Evolutionary conservation across 495 filamentous ascomycete genomes (phyloP).

Genomic region (Aspergillus sclerotioniger): DNA sequence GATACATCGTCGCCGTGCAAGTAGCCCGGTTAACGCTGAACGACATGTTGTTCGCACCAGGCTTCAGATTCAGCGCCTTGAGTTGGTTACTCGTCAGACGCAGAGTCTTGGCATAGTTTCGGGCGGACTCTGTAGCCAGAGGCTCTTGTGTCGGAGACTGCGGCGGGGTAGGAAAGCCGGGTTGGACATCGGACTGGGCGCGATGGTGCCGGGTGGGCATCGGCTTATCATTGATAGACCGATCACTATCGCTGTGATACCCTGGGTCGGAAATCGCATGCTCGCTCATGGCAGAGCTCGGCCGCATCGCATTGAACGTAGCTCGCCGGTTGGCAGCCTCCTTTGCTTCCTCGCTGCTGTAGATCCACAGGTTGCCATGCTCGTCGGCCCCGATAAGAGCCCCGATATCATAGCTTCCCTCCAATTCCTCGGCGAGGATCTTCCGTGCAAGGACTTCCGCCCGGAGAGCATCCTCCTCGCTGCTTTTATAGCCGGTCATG

Average conservation of each 20-base stretch:
- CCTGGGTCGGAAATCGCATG: slow-evolving; percentile 90
- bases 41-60: slow-evolving; percentile 84
- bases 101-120: slow-evolving; percentile 94
- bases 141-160: slow-evolving; percentile 64
- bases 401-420: slow-evolving; percentile 94
- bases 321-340: slow-evolving; percentile 61
- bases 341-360: slow-evolving; percentile 95
- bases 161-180: slow-evolving; percentile 71
- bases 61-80: slow-evolving; percentile 78
- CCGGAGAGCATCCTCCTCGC: slow-evolving; percentile 83
- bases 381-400: slow-evolving; percentile 93
- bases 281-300: slow-evolving; percentile 59
- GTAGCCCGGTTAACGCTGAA: slow-evolving; percentile 95
- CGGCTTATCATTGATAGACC: slow-evolving; percentile 35
- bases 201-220: slow-evolving; percentile 48
- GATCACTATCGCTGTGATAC: slow-evolving; percentile 81
- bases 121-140: slow-evolving; percentile 61
- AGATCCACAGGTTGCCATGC: slow-evolving; percentile 97
- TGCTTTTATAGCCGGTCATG: slow-evolving; percentile 94
- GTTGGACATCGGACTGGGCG: slow-evolving; percentile 67
- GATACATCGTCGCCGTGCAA: slow-evolving; percentile 86
- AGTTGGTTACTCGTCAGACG: slow-evolving; percentile 95
- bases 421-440: slow-evolving; percentile 89
- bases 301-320: slow-evolving; percentile 50
- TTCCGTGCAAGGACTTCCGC: slow-evolving; percentile 94